Conservation (phyloP, 1,139 yeast species). For the Yamadazyma friedrichii region DNA sequence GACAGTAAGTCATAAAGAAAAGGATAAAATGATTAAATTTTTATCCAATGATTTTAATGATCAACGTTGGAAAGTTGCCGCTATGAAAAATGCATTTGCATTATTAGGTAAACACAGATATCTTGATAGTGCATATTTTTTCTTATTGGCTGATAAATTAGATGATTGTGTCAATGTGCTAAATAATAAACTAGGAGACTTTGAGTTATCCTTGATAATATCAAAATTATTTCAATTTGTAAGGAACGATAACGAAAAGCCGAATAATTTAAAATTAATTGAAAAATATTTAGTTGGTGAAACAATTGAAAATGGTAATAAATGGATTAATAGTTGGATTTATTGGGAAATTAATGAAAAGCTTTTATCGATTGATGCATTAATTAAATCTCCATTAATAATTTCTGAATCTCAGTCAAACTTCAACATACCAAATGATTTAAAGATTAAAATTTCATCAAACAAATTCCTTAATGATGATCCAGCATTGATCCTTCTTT, state of each 20-base stretch:
- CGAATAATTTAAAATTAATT: conserved; percentile 22
- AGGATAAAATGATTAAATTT: conserved; percentile 74
- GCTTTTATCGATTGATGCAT: conserved; percentile 59
- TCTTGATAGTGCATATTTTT: conserved; percentile 86
- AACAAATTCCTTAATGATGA: conserved; percentile 68
- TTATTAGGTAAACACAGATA: conserved; percentile 84
- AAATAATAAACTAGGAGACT: conserved; percentile 62
- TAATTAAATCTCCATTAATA: conserved; percentile 55
- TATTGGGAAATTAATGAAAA: conserved; percentile 64
- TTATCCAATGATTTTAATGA: conserved; percentile 72
- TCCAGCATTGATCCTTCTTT: conserved; percentile 73
- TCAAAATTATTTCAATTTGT: conserved; percentile 58
- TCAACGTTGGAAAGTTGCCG: conserved; percentile 82
- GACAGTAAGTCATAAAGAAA: conserved; percentile 75
- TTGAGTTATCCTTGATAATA: conserved; percentile 74
- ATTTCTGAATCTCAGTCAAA: conserved; percentile 27
- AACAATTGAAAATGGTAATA: conserved; percentile 63
- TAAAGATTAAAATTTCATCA: conserved; percentile 22
- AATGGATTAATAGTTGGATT: conserved; percentile 85
- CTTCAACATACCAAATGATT: conserved; percentile 18
- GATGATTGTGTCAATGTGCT: conserved; percentile 77
- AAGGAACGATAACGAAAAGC: conserved; percentile 20
- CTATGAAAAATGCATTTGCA: conserved; percentile 89
- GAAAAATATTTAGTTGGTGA: conserved; percentile 53
- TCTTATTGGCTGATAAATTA: conserved; percentile 74